phyloP scores from a whole-genome alignment of 202 grass and related monocot species.

The Elaeis oleifera region DNA sequence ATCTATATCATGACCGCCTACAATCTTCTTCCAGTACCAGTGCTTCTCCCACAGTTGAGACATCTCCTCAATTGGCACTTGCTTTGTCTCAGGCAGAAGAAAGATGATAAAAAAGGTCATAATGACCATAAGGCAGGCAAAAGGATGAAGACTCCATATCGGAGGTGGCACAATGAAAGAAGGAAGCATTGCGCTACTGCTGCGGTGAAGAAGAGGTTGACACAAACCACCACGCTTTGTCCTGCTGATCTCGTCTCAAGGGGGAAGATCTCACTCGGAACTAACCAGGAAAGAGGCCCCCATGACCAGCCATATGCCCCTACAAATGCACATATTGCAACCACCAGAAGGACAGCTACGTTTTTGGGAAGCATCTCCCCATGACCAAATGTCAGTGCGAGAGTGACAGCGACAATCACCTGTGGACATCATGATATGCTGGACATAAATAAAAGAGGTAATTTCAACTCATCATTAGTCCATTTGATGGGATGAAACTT shows the following conservation, averaged over 20 bases:
- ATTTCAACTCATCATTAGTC: too few relatives aligned
- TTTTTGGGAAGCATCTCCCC: conserved; percentile 52
- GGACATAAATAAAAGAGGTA: too few relatives aligned
- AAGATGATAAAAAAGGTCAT: conserved; percentile 82
- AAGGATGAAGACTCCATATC: conserved; percentile 81
- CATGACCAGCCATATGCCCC: conserved; percentile 89
- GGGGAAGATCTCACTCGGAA: conserved; percentile 86
- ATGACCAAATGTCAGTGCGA: conserved; percentile 73
- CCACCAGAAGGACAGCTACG: conserved; percentile 46
- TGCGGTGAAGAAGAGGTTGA: conserved; percentile 93
- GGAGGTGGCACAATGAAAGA: conserved; percentile 67
- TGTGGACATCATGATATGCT: not conserved
- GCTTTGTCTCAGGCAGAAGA: conserved; percentile 93
- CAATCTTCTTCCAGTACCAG: conserved; percentile 91
- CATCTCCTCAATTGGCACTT: conserved; percentile 92
- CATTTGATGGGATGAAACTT: too few relatives aligned
- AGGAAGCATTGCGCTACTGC: conserved; percentile 95
- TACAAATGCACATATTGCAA: conserved; percentile 82
- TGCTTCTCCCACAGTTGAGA: conserved; percentile 81
- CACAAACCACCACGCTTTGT: conserved; percentile 89
- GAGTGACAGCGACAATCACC: conserved; percentile 54
- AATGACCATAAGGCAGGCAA: conserved; percentile 69
- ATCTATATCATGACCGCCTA: conserved; percentile 2
- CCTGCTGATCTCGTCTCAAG: conserved; percentile 85
- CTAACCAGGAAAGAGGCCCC: conserved; percentile 85